A percentile compares a stretch with the other conserved stretches of the same genome.
These are phyloP conservation scores for Kurtzmaniella quercitrusa DNA, from an alignment of 1,139 yeast genomes.

Conservation along the genomic window DNA sequence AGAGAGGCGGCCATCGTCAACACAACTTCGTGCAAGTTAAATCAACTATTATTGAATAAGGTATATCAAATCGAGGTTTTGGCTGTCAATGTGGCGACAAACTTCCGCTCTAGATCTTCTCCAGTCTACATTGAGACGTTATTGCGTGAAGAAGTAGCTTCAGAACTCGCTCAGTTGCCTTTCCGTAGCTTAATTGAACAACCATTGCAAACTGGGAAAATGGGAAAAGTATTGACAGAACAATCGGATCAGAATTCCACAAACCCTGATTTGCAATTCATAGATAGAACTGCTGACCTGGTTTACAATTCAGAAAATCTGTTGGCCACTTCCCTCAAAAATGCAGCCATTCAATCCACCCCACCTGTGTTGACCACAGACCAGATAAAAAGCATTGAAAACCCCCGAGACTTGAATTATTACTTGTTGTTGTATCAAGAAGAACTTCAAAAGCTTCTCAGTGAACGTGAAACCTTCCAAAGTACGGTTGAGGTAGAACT, in stretches of 20 bases:
- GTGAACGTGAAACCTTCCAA: constrained; percentile 21
- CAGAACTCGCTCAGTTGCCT: constrained; percentile 2
- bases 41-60: constrained; percentile 25
- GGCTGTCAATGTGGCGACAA: constrained; percentile 35
- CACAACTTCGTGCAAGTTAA: constrained; percentile 34
- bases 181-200: background rate
- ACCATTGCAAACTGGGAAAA: background rate
- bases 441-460: constrained; percentile 23
- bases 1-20: constrained; percentile 37
- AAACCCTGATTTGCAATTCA: background rate
- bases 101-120: constrained; percentile 33
- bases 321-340: background rate
- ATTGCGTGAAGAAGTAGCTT: constrained; percentile 8
- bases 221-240: background rate
- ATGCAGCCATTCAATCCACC: background rate
- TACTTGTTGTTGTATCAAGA: constrained; percentile 25
- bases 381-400: constrained; percentile 17
- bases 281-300: background rate
- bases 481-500: constrained; percentile 17
- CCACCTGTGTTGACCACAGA: constrained; percentile 10
- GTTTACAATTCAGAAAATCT: background rate
- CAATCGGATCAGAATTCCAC: background rate
- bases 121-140: constrained; percentile 25
- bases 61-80: constrained; percentile 36
- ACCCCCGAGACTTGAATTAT: constrained; percentile 18